Evolutionary conservation across 73 alveolate species (phyloP).

Genomic region (Tetrahymena malaccensis): DNA sequence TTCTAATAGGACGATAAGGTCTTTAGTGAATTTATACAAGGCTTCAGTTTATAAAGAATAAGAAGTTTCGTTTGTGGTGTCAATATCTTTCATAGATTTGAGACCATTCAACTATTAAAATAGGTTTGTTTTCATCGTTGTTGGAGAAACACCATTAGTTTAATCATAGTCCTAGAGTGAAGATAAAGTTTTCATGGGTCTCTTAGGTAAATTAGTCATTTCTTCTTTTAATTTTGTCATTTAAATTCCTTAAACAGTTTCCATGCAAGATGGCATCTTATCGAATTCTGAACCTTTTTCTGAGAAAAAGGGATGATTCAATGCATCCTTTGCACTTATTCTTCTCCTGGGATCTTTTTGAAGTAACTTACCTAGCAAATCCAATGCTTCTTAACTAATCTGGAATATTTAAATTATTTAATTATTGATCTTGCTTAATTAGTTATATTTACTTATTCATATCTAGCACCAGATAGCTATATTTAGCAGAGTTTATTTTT

Average conservation of each 20-base stretch:
- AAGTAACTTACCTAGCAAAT: background rate
- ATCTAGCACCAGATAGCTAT: background rate
- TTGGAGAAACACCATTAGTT: background rate
- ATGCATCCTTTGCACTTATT: background rate
- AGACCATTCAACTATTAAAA: background rate
- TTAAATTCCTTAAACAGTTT: background rate
- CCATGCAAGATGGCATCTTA: background rate
- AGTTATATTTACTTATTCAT: background rate
- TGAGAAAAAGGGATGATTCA: background rate
- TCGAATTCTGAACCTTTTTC: background rate
- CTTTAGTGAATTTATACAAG: background rate
- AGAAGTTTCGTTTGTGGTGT: background rate
- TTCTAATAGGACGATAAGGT: background rate
- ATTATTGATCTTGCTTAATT: background rate
- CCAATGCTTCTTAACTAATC: background rate
- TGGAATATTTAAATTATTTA: background rate
- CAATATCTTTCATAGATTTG: background rate
- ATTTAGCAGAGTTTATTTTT: background rate
- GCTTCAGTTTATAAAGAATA: background rate
- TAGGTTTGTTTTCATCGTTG: background rate
- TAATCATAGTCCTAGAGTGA: background rate
- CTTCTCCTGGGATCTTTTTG: background rate
- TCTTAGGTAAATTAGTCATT: background rate
- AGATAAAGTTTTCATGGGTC: background rate
- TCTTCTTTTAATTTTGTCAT: background rate